Percentiles rank a stretch among this genome's conserved stretches.
phyloP scores from a whole-genome alignment of 805 yeast species.

The Kluyveromyces siamensis region DNA sequence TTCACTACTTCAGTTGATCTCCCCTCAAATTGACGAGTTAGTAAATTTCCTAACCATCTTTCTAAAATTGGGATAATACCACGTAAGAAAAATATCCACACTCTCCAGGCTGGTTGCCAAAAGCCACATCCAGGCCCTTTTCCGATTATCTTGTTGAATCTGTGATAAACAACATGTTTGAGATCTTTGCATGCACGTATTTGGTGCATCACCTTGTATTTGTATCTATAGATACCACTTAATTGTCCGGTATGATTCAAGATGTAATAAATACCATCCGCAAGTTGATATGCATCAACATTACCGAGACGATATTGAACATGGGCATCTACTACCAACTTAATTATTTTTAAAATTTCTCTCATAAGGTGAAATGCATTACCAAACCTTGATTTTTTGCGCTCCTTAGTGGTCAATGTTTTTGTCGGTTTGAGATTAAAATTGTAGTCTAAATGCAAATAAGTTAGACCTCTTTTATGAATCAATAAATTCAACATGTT shows the following conservation, averaged over 20 bases:
- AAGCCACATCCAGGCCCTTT: constrained; percentile 99
- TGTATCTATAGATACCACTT: constrained; percentile 94
- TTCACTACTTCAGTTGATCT: constrained; percentile 88
- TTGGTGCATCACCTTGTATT: constrained; percentile 97
- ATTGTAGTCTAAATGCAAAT: constrained; percentile 88
- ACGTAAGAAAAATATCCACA: constrained; percentile 86
- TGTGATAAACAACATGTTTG: constrained; percentile 81
- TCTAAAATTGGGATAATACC: constrained; percentile 89
- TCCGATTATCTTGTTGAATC: constrained; percentile 79
- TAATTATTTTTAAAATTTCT: constrained; percentile 76
- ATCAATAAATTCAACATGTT: constrained; percentile 86
- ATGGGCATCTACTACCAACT: constrained; percentile 86
- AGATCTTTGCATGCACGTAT: constrained; percentile 91
- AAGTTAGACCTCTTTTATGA: constrained; percentile 85
- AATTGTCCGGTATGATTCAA: constrained; percentile 91
- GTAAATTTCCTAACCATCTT: constrained; percentile 87
- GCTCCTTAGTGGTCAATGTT: constrained; percentile 90
- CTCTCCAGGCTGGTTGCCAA: constrained; percentile 99
- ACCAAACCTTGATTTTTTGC: constrained; percentile 93
- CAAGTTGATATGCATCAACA: constrained; percentile 86
- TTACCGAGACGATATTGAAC: constrained; percentile 86
- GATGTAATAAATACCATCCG: constrained; percentile 88
- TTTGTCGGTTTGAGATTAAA: constrained; percentile 94
- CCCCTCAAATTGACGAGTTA: constrained; percentile 94
- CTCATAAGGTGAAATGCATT: constrained; percentile 90